Conservation (phyloP, 495 filamentous ascomycete species). For the Podospora pseudoanserina region DNA sequence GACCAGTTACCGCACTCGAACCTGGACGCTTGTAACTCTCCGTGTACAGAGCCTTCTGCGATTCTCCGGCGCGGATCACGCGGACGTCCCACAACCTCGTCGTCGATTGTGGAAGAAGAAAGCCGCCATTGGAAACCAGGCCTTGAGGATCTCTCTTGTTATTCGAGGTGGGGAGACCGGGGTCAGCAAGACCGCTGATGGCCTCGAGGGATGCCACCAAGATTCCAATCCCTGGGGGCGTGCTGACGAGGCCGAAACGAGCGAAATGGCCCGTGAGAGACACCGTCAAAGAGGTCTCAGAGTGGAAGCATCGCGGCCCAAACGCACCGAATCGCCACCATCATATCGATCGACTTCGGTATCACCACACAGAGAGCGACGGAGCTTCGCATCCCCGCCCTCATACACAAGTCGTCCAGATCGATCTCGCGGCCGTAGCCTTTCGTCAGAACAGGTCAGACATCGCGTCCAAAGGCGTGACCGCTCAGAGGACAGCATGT, state of each 20-base stretch:
- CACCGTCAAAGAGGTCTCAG: neutral
- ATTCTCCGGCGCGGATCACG: constrained; percentile 16
- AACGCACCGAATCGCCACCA: constrained; percentile 9
- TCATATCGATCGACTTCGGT: constrained; percentile 17
- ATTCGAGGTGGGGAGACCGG: constrained; percentile 26
- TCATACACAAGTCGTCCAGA: constrained; percentile 9
- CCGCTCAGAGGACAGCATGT: constrained; percentile 3
- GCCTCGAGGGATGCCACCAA: constrained; percentile 5
- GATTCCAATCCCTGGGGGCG: constrained; percentile 23
- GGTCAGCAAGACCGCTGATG: neutral
- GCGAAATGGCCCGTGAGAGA: constrained; percentile 10
- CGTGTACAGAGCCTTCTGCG: constrained; percentile 16
- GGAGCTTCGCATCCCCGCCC: constrained; percentile 11
- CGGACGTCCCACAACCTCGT: constrained; percentile 24
- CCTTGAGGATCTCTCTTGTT: constrained; percentile 15
- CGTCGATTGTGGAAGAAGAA: constrained; percentile 27
- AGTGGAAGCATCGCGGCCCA: neutral
- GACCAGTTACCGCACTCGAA: constrained; percentile 19
- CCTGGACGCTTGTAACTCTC: constrained; percentile 27
- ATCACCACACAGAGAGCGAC: constrained; percentile 10
- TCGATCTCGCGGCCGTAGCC: constrained; percentile 2
- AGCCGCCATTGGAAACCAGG: neutral
- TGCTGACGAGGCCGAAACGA: constrained; percentile 15
- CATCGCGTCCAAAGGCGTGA: constrained; percentile 10
- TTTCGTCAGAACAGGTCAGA: constrained; percentile 9